Base-by-base conservation (phyloP, 2,329 filamentous ascomycete species). In the Apiospora hydei region DNA sequence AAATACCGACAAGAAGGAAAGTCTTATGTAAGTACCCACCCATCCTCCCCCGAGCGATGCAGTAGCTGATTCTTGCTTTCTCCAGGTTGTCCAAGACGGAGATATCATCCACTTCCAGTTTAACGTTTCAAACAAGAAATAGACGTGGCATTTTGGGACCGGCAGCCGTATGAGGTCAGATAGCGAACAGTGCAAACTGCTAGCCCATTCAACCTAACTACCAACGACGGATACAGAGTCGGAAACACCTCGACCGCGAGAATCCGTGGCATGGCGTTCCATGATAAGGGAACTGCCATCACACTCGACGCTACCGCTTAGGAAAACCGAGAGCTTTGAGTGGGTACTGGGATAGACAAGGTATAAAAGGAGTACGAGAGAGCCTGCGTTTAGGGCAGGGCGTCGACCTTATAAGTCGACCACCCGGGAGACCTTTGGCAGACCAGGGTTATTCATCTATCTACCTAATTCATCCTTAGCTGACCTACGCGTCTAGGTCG, bases 1-100 rank as follows among this genome's bases (percentile, higher is more conserved):
- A 85, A 85, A 73, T 85, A 84, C 72, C 77, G 83, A 30, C 83
- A 84, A 75, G 83, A 85, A 74, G 83, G 83, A 75, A 84, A 84
- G 73, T 81, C 81, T 43, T 85, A 85, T 78, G 83, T 83, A 78
- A 0, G 78, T 73, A 44, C 51, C 66, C 41, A 44, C 51, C 66
- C 41, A 44, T 41, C 53, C 24, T 11, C 64, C 14, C 26, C n/a
- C 1, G 44, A 0, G 26, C 8, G 21, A 10, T 69, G 4, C 67
- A 73, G 24, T 1, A 71, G 70, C 79, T 81, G 38, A 82, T 66
- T 13, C 34, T 26, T 34, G 41, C 51, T 61, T 38, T 43, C 44
- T 61, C 41, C n/a, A 81, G 80, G 78, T 82, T 70, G 83, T 84
- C 18, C 82, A 84, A 78, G 82, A 84, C 69, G 82, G 82, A 71